A percentile compares a stretch with the other conserved stretches of the same genome.
Evolutionary conservation across 2,329 filamentous ascomycete species (phyloP).

Genomic region (Aspergillus aculeatus): DNA sequence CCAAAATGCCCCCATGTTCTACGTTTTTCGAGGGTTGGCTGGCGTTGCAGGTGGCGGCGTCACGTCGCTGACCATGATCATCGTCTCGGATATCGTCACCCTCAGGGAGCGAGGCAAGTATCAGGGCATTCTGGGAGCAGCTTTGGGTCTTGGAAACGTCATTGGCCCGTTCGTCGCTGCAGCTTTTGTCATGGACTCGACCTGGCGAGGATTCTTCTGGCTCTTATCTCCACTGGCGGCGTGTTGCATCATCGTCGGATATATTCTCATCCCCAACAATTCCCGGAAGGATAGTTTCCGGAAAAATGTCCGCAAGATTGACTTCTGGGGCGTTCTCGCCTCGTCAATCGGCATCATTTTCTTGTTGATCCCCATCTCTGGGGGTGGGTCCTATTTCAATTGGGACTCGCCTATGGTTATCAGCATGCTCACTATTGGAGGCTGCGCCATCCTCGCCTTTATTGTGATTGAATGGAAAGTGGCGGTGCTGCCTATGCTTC

Average conservation of each 20-base stretch:
- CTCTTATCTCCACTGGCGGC: constrained; percentile 54
- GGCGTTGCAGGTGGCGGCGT: constrained; percentile 65
- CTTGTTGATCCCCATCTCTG: constrained; percentile 63
- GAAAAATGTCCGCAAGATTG: constrained; percentile 55
- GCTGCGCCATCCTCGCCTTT: constrained; percentile 49
- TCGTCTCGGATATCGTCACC: constrained; percentile 60
- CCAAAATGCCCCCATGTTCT: constrained; percentile 57
- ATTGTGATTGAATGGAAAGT: constrained; percentile 57
- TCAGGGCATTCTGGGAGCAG: constrained; percentile 48
- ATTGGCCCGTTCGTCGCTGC: constrained; percentile 50
- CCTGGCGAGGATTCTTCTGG: constrained; percentile 51
- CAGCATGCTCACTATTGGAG: constrained; percentile 56
- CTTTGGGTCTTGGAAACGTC: constrained; percentile 48
- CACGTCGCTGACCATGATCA: constrained; percentile 60
- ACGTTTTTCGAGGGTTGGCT: constrained; percentile 59
- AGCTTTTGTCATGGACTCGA: constrained; percentile 44
- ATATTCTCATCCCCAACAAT: constrained; percentile 54
- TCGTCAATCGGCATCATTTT: constrained; percentile 59
- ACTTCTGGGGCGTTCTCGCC: constrained; percentile 57
- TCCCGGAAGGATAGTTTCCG: constrained; percentile 48
- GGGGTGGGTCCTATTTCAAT: constrained; percentile 57
- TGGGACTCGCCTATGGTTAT: constrained; percentile 60
- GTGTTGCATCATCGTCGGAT: constrained; percentile 48
- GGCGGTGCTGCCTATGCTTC: constrained; percentile 59
- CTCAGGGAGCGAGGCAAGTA: constrained; percentile 60